Conservation (phyloP, 768 basidiomycete species). For the Mycena leptocephala region DNA sequence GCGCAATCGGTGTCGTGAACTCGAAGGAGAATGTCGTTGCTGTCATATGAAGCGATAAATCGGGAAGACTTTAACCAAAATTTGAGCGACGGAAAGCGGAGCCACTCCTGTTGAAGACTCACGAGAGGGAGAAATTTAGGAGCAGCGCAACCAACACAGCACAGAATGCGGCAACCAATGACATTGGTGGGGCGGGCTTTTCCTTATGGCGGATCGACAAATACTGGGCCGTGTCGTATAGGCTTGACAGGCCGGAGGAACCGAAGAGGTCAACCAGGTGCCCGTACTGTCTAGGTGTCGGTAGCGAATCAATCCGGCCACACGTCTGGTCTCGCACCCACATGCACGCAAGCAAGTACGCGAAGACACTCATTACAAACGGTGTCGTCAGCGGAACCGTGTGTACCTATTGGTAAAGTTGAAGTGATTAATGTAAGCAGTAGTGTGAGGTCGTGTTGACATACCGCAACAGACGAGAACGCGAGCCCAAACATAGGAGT, state of each 20-base stretch:
- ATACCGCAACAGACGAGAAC: too few relatives aligned
- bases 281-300: constrained; percentile 15
- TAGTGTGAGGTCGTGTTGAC: too few relatives aligned
- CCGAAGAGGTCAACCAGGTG: constrained; percentile 5
- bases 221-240: constrained; percentile 9
- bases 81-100: too few relatives aligned
- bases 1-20: background rate
- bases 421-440: too few relatives aligned
- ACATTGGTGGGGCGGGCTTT: background rate
- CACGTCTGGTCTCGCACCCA: background rate
- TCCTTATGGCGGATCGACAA: background rate
- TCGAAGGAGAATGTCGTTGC: background rate
- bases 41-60: constrained; percentile 11
- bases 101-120: too few relatives aligned
- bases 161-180: background rate
- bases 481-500: too few relatives aligned
- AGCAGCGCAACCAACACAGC: background rate
- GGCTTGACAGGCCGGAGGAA: background rate
- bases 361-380: background rate
- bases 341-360: background rate
- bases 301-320: background rate
- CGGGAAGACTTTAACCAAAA: background rate
- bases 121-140: background rate
- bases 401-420: too few relatives aligned
- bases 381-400: background rate